Percentiles rank a stretch among this genome's conserved stretches.
Evolutionary conservation across 73 alveolate genomes (phyloP).

Genomic region (Symbiodinium pilosum): DNA sequence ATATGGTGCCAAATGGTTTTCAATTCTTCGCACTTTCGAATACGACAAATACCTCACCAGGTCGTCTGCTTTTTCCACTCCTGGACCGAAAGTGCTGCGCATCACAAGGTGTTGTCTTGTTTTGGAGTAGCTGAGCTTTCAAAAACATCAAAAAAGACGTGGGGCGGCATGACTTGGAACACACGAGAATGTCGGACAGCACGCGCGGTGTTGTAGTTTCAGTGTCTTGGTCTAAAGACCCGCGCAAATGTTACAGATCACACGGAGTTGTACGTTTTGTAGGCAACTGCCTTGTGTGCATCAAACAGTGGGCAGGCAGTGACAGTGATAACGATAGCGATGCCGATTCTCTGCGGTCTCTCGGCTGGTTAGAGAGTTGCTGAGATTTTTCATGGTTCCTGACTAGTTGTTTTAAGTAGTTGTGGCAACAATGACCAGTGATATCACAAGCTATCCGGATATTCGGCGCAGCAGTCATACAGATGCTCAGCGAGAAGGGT

Average conservation of each 20-base stretch:
- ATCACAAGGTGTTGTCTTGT: too few relatives aligned
- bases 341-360: background rate
- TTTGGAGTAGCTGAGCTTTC: background rate
- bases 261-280: too few relatives aligned
- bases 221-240: background rate
- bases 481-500: too few relatives aligned
- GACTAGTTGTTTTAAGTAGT: background rate
- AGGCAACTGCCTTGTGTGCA: too few relatives aligned
- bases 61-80: too few relatives aligned
- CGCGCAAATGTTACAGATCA: background rate
- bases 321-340: background rate
- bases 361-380: background rate
- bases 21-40: too few relatives aligned
- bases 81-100: too few relatives aligned
- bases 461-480: too few relatives aligned
- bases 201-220: background rate
- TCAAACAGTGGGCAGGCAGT: background rate
- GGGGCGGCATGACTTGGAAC: background rate
- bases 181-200: background rate
- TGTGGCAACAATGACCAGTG: background rate
- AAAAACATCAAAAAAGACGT: background rate
- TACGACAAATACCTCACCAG: too few relatives aligned
- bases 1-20: too few relatives aligned
- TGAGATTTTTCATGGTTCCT: background rate
- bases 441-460: too few relatives aligned